These are phyloP conservation scores for Citrus unshiu DNA, from an alignment of 345 rosid species.

Conservation along the genomic window DNA sequence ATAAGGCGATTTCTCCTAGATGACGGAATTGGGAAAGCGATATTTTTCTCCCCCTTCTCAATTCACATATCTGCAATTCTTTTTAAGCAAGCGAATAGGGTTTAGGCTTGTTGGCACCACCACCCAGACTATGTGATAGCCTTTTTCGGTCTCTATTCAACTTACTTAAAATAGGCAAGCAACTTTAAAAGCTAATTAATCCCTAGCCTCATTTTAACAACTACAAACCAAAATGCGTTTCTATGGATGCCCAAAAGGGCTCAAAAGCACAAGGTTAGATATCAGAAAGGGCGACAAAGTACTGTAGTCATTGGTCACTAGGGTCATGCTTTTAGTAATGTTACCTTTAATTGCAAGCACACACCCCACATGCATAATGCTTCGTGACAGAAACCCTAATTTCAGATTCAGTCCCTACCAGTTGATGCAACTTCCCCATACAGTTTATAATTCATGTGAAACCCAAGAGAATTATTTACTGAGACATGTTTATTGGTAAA, in stretches of 20 bases:
- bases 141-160: not conserved
- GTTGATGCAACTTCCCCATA: not conserved
- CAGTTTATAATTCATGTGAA: not conserved
- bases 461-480: not conserved
- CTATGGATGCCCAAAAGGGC: not conserved
- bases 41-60: no score
- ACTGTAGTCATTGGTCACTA: not conserved
- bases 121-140: not conserved
- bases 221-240: not conserved
- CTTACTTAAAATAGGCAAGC: not conserved
- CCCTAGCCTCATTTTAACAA: not conserved
- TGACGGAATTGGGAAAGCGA: no score
- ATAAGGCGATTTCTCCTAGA: not conserved
- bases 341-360: not conserved
- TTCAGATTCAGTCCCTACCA: not conserved
- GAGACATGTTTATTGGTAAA: not conserved
- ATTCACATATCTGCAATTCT: no score
- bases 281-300: not conserved
- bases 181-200: not conserved
- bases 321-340: not conserved
- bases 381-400: not conserved
- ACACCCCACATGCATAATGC: not conserved
- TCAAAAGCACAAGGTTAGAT: not conserved
- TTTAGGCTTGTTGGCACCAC: not conserved
- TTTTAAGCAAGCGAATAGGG: no score